Percentiles rank a stretch among this genome's conserved stretches.
phyloP scores from a whole-genome alignment of 73 alveolate genomes.

The Loxodes magnus region DNA sequence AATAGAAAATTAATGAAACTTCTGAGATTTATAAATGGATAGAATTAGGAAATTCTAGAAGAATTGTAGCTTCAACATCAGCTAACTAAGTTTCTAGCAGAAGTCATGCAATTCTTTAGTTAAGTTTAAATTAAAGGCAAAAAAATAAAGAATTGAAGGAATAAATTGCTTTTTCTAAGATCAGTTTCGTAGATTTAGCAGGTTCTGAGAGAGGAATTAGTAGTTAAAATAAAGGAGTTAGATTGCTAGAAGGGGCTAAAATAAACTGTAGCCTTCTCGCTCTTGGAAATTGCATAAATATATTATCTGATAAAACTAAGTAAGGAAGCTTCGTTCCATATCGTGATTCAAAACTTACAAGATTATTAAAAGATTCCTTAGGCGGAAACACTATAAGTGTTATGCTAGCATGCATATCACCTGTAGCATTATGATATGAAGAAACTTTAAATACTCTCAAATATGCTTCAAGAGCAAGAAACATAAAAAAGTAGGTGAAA shows the following conservation, averaged over 20 bases:
- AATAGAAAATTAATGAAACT: slow-evolving; percentile 13
- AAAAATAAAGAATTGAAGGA: neutral
- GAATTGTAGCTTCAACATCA: slow-evolving; percentile 88
- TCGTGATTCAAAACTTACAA: slow-evolving; percentile 89
- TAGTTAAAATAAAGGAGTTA: slow-evolving; percentile 88
- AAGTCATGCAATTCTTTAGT: slow-evolving; percentile 85
- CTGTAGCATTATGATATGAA: slow-evolving; percentile 57
- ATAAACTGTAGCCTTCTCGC: slow-evolving; percentile 85
- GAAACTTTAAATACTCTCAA: slow-evolving; percentile 84
- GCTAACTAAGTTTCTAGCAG: slow-evolving; percentile 77
- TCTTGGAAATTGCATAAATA: slow-evolving; percentile 89
- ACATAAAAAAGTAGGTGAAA: slow-evolving; percentile 76
- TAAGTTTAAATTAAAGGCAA: slow-evolving; percentile 8
- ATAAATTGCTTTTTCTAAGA: slow-evolving; percentile 32
- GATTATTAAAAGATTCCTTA: slow-evolving; percentile 85
- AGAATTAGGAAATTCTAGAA: slow-evolving; percentile 64
- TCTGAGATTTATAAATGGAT: slow-evolving; percentile 55
- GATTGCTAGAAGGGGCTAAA: slow-evolving; percentile 95
- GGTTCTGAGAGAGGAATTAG: slow-evolving; percentile 89
- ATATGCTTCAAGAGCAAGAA: slow-evolving; percentile 88
- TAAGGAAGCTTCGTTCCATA: slow-evolving; percentile 70
- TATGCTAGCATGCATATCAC: slow-evolving; percentile 81
- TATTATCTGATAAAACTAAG: slow-evolving; percentile 74
- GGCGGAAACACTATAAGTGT: slow-evolving; percentile 96
- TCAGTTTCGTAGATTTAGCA: slow-evolving; percentile 88